Percentiles rank a stretch among this genome's conserved stretches.
Evolutionary conservation across 1,284 basidiomycete species (phyloP).

Genomic region (Ceratobasidium sp.): DNA sequence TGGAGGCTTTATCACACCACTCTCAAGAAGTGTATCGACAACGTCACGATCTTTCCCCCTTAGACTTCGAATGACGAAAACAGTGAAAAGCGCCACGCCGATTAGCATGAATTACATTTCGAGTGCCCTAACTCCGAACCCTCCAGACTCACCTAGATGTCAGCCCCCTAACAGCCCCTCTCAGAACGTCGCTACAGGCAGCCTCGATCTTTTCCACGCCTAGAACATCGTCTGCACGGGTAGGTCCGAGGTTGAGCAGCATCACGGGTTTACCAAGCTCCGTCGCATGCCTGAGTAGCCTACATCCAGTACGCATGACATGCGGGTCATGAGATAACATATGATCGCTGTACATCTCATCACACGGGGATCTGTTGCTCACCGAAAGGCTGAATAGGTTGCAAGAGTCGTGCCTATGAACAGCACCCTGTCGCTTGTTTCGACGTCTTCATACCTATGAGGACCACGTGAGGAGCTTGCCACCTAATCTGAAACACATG

Average conservation of each 20-base stretch:
- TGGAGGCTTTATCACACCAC: conserved; percentile 68
- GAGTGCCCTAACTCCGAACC: not conserved
- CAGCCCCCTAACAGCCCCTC: conserved; percentile 60
- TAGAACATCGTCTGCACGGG: conserved; percentile 80
- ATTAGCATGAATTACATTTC: conserved; percentile 3
- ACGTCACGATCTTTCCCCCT: conserved; percentile 61
- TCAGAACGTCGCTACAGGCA: conserved; percentile 75
- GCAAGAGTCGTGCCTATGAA: conserved; percentile 90
- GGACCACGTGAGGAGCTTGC: not conserved
- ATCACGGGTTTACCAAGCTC: conserved; percentile 81
- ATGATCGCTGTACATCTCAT: not conserved
- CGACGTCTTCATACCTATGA: conserved; percentile 69
- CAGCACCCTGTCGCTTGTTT: conserved; percentile 75
- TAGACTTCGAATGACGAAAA: conserved; percentile 58
- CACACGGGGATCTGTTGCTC: conserved; percentile 39
- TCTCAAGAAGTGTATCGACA: conserved; percentile 65
- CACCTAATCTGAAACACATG: not conserved
- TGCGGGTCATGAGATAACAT: not conserved
- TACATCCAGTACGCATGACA: not conserved
- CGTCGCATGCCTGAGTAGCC: conserved; percentile 82
- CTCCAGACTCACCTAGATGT: conserved; percentile 36
- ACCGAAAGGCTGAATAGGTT: conserved; percentile 92
- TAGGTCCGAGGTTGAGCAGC: conserved; percentile 87
- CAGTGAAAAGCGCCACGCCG: conserved; percentile 23
- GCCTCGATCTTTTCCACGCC: conserved; percentile 83